phyloP scores from a whole-genome alignment of 192 early-diverging fungal genomes.

The Anaeromyces robustus region DNA sequence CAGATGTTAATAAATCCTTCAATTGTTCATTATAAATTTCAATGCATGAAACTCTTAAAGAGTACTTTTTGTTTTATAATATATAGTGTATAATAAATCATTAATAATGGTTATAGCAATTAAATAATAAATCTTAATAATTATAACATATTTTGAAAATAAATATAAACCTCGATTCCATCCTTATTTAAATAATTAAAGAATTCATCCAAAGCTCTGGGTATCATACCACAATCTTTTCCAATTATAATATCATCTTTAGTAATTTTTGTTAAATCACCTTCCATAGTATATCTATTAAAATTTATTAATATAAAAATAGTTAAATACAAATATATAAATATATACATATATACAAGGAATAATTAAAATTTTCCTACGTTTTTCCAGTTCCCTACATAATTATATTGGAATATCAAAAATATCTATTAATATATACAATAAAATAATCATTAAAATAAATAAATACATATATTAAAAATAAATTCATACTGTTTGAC shows the following conservation, averaged over 20 bases:
- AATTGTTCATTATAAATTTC: conserved; percentile 96
- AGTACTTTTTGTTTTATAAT: conserved; percentile 39
- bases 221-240: conserved; percentile 57
- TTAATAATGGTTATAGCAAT: no score
- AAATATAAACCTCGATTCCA: neutral
- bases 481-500: neutral
- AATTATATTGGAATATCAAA: no score
- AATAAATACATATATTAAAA: no score
- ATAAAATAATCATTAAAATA: no score
- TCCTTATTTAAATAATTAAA: conserved; percentile 57
- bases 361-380: conserved; percentile 5
- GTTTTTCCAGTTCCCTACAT: conserved; percentile 81
- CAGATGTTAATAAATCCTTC: conserved; percentile 58
- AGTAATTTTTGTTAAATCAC: conserved; percentile 42
- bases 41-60: conserved; percentile 50
- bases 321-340: no score
- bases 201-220: conserved; percentile 61
- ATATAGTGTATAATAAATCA: no score
- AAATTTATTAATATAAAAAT: neutral
- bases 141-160: no score
- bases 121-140: no score
- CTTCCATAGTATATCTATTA: conserved; percentile 75
- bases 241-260: conserved; percentile 12
- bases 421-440: no score
- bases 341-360: no score